Base-by-base conservation (phyloP, 306 rosid genomes). In the Crataegus laevigata region DNA sequence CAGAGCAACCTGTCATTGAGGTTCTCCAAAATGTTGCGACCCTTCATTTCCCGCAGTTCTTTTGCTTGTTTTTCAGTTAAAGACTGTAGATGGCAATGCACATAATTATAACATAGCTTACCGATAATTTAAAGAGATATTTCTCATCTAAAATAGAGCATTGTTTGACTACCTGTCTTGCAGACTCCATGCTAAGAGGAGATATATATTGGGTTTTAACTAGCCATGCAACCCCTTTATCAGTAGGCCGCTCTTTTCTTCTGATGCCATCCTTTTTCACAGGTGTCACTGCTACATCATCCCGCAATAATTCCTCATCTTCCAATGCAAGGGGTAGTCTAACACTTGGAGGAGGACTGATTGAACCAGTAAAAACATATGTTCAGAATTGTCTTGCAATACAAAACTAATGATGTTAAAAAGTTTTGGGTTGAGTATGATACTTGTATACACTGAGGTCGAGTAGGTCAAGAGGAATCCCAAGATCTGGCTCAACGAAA, bases 401-500 rank as follows among this genome's bases (percentile, higher is more conserved):
- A 58, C 60, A 45, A 34, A 82, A 70, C 38, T 47, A 68, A 63
- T 38, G 60, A 85, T 34, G 73, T 45, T 38, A 69, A 73, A 69
- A 74, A 63, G 58, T 47, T 55, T 60, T 73, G 72, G 79, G 70
- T 66, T 69, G 38, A 66, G 82, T 54, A 74, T 66, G 38, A 78
- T 94, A 94, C 99, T 94, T 94, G 90, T 94, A 94, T 69, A 94
- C 92, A 79, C 98, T 90, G 83, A 94, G 99, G 84, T 94, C 99
- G 69, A 94, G 98, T 81, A 94, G 87, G 88, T 94, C 98, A 62
- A 94, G 97, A 80, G 97, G 97, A 76, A 94, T 94, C 86, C 99
- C 99, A 67, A 94, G 93, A 89, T 94, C 99, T 54, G 98, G 97
- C 87, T 94, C 99, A 52, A 92, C 96, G 78, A 89, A 90, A 73